These are phyloP conservation scores for Zopfia rhizophila DNA, from an alignment of 2,329 filamentous ascomycete species.

Conservation along the genomic window DNA sequence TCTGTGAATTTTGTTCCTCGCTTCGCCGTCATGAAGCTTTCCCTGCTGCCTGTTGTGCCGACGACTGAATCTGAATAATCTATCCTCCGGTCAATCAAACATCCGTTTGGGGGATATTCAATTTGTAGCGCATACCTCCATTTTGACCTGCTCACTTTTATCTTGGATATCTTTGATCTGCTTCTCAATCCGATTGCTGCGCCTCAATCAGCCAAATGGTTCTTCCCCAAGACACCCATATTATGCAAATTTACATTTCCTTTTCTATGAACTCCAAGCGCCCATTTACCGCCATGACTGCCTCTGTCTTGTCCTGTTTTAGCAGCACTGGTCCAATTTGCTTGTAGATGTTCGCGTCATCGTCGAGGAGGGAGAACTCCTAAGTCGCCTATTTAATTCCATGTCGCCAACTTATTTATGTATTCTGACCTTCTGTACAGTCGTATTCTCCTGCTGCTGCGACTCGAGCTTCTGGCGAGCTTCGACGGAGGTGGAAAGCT, in stretches of 20 bases:
- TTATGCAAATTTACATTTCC: conserved; percentile 75
- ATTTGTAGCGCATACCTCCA: conserved; percentile 63
- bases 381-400: conserved; percentile 47
- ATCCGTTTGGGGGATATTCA: not conserved
- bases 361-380: conserved; percentile 84
- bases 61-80: conserved; percentile 45
- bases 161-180: conserved; percentile 73
- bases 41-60: conserved; percentile 38
- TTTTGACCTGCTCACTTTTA: conserved; percentile 72
- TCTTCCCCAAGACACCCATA: not conserved
- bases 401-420: conserved; percentile 11
- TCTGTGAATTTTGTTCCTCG: conserved; percentile 3
- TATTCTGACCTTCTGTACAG: conserved; percentile 77
- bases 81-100: conserved; percentile 14
- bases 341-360: conserved; percentile 94
- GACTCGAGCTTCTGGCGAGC: conserved; percentile 92
- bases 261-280: conserved; percentile 91
- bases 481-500: conserved; percentile 79
- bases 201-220: conserved; percentile 14
- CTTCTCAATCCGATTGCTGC: conserved; percentile 72
- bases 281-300: conserved; percentile 88
- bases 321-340: conserved; percentile 90
- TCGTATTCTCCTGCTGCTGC: conserved; percentile 91
- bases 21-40: too few species aligned
- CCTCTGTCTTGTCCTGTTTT: conserved; percentile 93